These are phyloP conservation scores for Hemerocallis citrina DNA, from an alignment of 106 monocot genomes.

Conservation along the genomic window DNA sequence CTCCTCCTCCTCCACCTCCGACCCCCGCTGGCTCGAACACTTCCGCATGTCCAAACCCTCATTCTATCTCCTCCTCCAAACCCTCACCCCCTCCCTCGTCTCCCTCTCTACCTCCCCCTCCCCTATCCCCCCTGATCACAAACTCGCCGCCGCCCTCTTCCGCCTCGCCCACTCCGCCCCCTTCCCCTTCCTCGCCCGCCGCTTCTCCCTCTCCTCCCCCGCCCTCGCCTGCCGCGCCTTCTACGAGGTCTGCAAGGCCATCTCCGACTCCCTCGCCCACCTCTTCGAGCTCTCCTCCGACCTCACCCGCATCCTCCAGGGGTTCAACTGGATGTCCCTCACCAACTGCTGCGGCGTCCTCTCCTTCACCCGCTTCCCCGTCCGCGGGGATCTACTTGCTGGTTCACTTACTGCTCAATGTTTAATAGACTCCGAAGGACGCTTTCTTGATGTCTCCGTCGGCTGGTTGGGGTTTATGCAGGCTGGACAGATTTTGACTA, in stretches of 20 bases:
- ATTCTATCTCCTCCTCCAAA: conserved; percentile 65
- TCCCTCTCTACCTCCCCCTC: conserved; percentile 7
- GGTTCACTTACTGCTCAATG: conserved; percentile 40
- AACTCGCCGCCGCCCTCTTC: conserved; percentile 59
- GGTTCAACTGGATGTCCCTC: conserved; percentile 44
- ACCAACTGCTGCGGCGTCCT: conserved; percentile 65
- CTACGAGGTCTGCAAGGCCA: conserved; percentile 54
- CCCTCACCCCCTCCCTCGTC: conserved; percentile 39
- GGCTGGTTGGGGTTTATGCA: conserved; percentile 63
- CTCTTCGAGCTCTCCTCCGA: conserved; percentile 50
- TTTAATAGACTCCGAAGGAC: conserved; percentile 67
- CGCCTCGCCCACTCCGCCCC: conserved; percentile 60
- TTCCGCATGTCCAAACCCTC: conserved; percentile 64
- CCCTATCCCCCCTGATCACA: conserved; percentile 46
- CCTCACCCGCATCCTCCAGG: conserved; percentile 20
- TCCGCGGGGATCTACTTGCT: not conserved
- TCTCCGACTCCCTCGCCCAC: conserved; percentile 35
- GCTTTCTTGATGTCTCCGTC: conserved; percentile 72
- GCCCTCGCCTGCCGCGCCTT: conserved; percentile 50
- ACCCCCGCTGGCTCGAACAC: conserved; percentile 33
- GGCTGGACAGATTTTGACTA: conserved; percentile 38
- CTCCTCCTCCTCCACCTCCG: conserved; percentile 25
- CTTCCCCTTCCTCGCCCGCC: conserved; percentile 59
- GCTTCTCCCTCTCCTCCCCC: conserved; percentile 42
- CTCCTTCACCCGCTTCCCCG: conserved; percentile 40